phyloP scores from a whole-genome alignment of 495 filamentous ascomycete species.

The Xylaria venustula region DNA sequence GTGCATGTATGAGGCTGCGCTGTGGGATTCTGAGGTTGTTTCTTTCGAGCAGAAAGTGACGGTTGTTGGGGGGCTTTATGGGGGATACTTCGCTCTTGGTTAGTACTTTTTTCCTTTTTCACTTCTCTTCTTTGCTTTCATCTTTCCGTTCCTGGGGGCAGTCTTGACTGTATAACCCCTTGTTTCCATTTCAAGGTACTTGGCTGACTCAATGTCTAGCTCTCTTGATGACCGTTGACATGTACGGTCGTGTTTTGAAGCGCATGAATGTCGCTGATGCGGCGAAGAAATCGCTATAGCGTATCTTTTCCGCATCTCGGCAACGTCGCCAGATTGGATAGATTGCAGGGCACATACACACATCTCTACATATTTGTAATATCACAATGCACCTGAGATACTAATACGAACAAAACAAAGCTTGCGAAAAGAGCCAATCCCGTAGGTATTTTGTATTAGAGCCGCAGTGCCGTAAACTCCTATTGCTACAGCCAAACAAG shows the following conservation, averaged over 20 bases:
- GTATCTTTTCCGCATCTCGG: not conserved
- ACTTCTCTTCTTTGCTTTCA: not conserved
- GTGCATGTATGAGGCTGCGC: conserved; percentile 56
- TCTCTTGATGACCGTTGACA: conserved; percentile 37
- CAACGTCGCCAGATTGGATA: not conserved
- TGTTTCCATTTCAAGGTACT: not conserved
- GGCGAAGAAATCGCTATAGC: conserved; percentile 36
- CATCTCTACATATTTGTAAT: not conserved
- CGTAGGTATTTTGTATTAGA: conserved; percentile 10
- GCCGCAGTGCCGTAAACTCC: not conserved
- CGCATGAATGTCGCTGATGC: conserved; percentile 37
- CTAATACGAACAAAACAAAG: not conserved
- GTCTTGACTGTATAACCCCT: not conserved
- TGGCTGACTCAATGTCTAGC: conserved; percentile 27
- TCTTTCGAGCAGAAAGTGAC: conserved; percentile 51
- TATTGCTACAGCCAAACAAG: conserved; percentile 13
- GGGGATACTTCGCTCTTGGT: conserved; percentile 72
- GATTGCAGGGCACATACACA: too few relatives aligned
- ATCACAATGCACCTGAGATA: too few relatives aligned
- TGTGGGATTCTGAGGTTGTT: conserved; percentile 52
- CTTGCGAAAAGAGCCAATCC: conserved; percentile 7
- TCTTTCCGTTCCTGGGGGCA: not conserved
- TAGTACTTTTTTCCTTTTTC: conserved; percentile 34
- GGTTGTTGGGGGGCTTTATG: conserved; percentile 55
- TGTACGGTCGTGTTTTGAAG: conserved; percentile 36